Base-by-base conservation (phyloP, 306 rosid species). In the Quercus agrifolia region DNA sequence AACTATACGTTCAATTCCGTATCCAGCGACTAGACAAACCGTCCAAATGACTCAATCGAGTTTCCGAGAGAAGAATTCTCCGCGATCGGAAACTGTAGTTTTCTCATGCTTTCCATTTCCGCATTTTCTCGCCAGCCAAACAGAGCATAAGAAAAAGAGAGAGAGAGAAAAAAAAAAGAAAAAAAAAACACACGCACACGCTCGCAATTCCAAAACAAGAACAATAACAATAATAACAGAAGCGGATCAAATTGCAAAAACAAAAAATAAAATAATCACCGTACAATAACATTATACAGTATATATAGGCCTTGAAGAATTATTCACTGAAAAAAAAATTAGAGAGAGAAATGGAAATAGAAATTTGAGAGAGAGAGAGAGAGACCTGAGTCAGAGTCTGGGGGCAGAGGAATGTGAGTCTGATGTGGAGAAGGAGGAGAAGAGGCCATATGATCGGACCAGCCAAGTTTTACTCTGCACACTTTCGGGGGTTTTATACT, bases 371-470 rank as follows among this genome's bases (percentile, higher is more conserved):
- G 38, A 33, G 38, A 35, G 38, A 35, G 44, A 38, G 46, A 38
- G 46, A 41, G 46, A 41, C 46, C 46, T 41, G 46, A 41, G 46
- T 41, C 46, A 41, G 87, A 76, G 57, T 62, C 82, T 28, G 88
- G 74, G 5, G 91, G 86, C 13, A 85, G 86, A 83, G 88, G 94
- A 83, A 85, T 28, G 68, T 71, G 56, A 17, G 91, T 79, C 85
- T 84, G 86, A 56, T 52, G 82, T 3, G 88, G 77, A 35, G 91
- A 78, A 78, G 85, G 72, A 75, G 85, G 72, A 75, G 83, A 41
- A 54, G 89, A 83, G 25, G 91, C 92, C 94, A 90, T 90, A 82
- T 77, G 87, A 88, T 82, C 89, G 78, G 83, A 83, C 78, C 87
- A 74, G 81, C 83, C 80, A 79, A 73, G 51, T 49, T 49, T 49